Evolutionary conservation across 768 basidiomycete genomes (phyloP), one percentile per base, ranked within the genome.

Genomic region (Suillus luteus): DNA sequence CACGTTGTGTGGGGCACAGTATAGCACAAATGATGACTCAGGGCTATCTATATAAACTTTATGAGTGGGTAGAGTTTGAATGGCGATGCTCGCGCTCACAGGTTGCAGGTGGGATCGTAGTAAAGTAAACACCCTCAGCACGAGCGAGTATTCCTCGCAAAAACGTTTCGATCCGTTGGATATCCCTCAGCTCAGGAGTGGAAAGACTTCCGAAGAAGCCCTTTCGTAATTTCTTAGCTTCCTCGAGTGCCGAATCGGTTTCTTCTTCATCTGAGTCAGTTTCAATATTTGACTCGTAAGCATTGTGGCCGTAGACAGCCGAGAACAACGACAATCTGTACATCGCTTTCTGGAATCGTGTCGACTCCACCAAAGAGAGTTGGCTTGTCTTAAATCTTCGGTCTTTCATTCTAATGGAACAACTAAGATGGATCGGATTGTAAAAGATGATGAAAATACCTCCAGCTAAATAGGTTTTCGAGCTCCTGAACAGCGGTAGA

Each of bases 381-480:
- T 52, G 66, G 61, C 76, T 80, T 19, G 46, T 69, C 9, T 49
- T 59, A 22, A 70, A 77, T 7, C 69, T 69, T 27, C 76, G 78
- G 55, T 80, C 77, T 65, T 81, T 79, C 66, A 77, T 65, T 49
- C 80, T 81, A 61, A 37, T 37, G 38, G 35, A 48, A 19, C 8
- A 37, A 37, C 2, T 15, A 2, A 64, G 17, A 58, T 7, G 19
- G 52, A 60, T 8, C 3, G 10, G 40, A 38, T 6, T 38, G 35
- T 31, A 17, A 57, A 52, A 61, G 41, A 61, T 3, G 5, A 19
- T 27, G 3, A 55, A 24, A 73, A 51, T 69, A 76, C 82, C 76
- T 76, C 59, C 72, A 67, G 59, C 81, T 82, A 65, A 78, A 82
- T 1, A 81, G 64, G 52, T 75, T 74, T 68, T 81, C 80, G 40